These are phyloP conservation scores for Talaromyces verruculosus DNA, from an alignment of 2,329 filamentous ascomycete genomes.

Conservation along the genomic window DNA sequence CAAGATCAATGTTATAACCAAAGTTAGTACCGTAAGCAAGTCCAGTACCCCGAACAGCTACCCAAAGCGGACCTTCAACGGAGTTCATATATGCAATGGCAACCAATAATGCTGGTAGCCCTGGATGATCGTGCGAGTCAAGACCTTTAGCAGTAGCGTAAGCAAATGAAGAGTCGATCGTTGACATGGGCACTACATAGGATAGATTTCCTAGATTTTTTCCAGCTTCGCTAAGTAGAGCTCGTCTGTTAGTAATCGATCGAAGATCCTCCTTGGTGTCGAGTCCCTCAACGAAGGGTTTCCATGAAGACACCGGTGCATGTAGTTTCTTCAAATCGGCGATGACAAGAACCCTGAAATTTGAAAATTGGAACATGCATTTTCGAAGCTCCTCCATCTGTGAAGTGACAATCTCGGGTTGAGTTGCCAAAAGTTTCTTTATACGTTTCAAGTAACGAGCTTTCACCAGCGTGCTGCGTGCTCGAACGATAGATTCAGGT, in stretches of 20 bases:
- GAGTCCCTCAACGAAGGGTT: conserved; percentile 58
- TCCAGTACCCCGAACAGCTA: conserved; percentile 85
- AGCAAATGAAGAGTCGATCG: conserved; percentile 88
- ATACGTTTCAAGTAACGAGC: conserved; percentile 83
- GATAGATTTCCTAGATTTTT: conserved; percentile 70
- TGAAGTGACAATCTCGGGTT: conserved; percentile 71
- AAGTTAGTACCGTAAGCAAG: conserved; percentile 89
- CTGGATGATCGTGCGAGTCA: conserved; percentile 71
- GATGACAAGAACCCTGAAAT: conserved; percentile 81
- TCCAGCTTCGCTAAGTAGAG: conserved; percentile 74
- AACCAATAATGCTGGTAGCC: conserved; percentile 80
- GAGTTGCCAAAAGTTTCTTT: conserved; percentile 73
- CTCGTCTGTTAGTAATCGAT: conserved; percentile 68
- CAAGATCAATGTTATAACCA: conserved; percentile 72
- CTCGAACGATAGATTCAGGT: conserved; percentile 72
- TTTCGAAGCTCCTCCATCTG: conserved; percentile 76
- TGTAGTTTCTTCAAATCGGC: conserved; percentile 74
- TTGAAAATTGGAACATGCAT: conserved; percentile 76
- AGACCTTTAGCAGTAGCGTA: conserved; percentile 74
- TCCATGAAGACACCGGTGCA: conserved; percentile 78
- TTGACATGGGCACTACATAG: conserved; percentile 84
- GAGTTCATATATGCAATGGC: conserved; percentile 88
- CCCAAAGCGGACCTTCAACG: conserved; percentile 92
- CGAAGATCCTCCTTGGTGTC: conserved; percentile 58
- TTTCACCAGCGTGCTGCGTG: conserved; percentile 80